Base-by-base conservation (phyloP, 345 rosid species). In the Aquilaria sinensis region DNA sequence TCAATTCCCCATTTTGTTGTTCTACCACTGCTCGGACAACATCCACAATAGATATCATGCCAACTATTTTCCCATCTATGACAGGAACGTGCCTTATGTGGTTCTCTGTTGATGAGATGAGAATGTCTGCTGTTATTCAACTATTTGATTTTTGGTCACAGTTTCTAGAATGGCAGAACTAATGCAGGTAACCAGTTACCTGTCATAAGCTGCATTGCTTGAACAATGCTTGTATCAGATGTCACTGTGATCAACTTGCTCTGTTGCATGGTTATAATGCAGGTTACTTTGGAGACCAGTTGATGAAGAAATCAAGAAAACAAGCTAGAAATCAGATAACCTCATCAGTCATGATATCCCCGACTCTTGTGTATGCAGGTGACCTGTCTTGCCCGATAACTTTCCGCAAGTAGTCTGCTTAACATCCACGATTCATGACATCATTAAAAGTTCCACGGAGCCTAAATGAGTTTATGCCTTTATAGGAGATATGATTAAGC, bases 131-230 rank as follows among this genome's bases (percentile, higher is more conserved):
- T 51, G 55, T 51, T 9, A 51, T n/a, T 57, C 45, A 29, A 4
- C 57, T 16, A 15, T 33, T 3, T 6, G 43, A 37, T 37, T 37
- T 5, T 7, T 37, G 43, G 6, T 15, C 16, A 54, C 57, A 54
- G 30, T 54, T 3, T 3, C 16, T 16, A 30, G 30, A 12, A 7
- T 52, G 56, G 16, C 16, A 23, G n/a, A 52, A n/a, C 10, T 54
- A n/a, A 54, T 54, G 6, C 31, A 10, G 15, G 9, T 10, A 10
- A 51, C 30, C 9, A 43, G 46, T 55, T 72, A 89, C 98, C 96
- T 76, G 96, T 85, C 96, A 89, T 93, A 31, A 92, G 91, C 69
- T 84, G 82, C 98, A 89, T 89, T 67, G 97, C 97, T 63, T 74
- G 76, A 31, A 84, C 77, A 67, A 89, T 76, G 70, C 75, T 84